These are phyloP conservation scores for Xerophyta viscosa DNA, from an alignment of 106 monocot genomes.

Conservation along the genomic window DNA sequence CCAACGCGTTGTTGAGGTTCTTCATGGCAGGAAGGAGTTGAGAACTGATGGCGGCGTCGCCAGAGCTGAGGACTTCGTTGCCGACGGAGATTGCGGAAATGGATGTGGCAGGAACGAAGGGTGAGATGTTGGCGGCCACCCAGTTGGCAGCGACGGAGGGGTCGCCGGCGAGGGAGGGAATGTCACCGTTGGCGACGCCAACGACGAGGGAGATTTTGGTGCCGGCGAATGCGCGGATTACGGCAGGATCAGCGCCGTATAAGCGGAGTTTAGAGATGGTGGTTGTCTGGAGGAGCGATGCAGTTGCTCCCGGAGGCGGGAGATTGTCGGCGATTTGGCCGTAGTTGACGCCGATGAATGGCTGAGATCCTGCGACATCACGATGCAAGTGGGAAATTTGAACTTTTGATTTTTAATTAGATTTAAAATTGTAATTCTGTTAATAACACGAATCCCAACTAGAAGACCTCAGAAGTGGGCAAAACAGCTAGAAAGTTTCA, in stretches of 20 bases:
- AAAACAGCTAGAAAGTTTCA: too few relatives aligned
- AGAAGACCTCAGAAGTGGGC: too few relatives aligned
- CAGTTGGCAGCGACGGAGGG: constrained; percentile 9
- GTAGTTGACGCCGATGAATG: constrained; percentile 26
- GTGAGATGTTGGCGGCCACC: constrained; percentile 13
- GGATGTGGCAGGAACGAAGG: constrained; percentile 4
- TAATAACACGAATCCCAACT: too few relatives aligned
- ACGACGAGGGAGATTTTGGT: constrained; percentile 10
- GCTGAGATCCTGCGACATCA: constrained; percentile 5
- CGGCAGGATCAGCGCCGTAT: constrained; percentile 16
- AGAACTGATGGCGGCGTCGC: constrained; percentile 1
- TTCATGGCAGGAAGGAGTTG: constrained; percentile 22
- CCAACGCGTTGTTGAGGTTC: constrained; percentile 11
- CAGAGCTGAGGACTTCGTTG: constrained; percentile 20
- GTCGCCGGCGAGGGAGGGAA: constrained; percentile 14
- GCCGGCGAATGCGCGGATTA: constrained; percentile 16
- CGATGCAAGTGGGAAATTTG: too few relatives aligned
- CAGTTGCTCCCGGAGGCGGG: constrained; percentile 5
- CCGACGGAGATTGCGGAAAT: constrained; percentile 17
- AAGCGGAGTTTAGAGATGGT: constrained; percentile 19
- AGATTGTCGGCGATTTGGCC: constrained; percentile 14
- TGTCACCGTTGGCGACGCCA: constrained; percentile 18
- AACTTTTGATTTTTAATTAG: too few relatives aligned
- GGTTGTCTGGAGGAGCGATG: constrained; percentile 11
- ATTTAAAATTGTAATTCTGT: too few relatives aligned